Conservation (phyloP, 2,329 filamentous ascomycete genomes). For the Coniosporium tulheliwenetii region DNA sequence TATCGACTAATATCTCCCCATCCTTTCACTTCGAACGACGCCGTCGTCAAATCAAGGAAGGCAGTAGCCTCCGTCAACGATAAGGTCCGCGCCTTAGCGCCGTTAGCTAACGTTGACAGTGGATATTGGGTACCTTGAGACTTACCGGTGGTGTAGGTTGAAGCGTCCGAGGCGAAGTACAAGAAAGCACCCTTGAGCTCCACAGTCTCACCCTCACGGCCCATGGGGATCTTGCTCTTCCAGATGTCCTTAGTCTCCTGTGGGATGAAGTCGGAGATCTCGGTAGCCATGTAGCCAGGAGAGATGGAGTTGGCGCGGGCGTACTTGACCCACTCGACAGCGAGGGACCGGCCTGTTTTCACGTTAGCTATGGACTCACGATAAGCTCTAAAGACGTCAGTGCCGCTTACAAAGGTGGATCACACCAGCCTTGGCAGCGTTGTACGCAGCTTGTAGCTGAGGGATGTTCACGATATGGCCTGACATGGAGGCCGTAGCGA, state of each 20-base stretch:
- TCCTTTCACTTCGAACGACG: too few species aligned
- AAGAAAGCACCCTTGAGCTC: conserved; percentile 76
- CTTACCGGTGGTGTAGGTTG: conserved; percentile 70
- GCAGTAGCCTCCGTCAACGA: conserved; percentile 62
- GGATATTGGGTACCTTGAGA: conserved; percentile 39
- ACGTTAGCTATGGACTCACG: conserved; percentile 1
- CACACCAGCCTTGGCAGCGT: conserved; percentile 19
- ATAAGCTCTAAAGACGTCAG: not conserved
- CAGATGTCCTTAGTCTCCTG: conserved; percentile 55
- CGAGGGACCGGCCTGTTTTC: conserved; percentile 46
- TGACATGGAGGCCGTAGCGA: conserved; percentile 65
- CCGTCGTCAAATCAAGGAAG: not conserved
- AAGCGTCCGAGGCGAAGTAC: conserved; percentile 67
- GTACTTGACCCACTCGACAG: conserved; percentile 64
- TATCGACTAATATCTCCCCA: too few species aligned
- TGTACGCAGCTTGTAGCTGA: conserved; percentile 41
- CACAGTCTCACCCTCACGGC: conserved; percentile 52
- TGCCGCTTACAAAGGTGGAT: conserved; percentile 28
- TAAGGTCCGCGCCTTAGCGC: conserved; percentile 53
- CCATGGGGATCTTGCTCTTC: conserved; percentile 69
- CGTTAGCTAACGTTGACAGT: too few species aligned
- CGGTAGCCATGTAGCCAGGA: conserved; percentile 62
- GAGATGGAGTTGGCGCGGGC: conserved; percentile 58
- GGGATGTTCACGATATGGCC: conserved; percentile 66
- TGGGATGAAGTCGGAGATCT: conserved; percentile 51